Base-by-base conservation (phyloP, 2,329 filamentous ascomycete genomes). In the Cytospora paraplurivora region DNA sequence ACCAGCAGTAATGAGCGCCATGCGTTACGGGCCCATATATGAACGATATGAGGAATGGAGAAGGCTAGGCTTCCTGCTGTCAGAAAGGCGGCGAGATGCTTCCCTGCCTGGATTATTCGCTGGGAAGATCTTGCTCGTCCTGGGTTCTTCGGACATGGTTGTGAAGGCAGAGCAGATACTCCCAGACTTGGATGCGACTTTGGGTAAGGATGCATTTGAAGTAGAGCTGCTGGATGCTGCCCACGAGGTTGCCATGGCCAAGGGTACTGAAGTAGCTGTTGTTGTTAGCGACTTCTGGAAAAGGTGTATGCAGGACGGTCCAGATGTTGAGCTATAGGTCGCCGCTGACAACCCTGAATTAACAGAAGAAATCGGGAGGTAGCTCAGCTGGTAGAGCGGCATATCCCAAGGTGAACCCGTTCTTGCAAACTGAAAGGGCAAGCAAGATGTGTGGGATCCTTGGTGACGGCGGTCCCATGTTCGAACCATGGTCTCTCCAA, bases 21-120 rank as follows among this genome's bases (percentile, higher is more conserved):
- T 94, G 68, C 82, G 87, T 21, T 76, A 89, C 70, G 88, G 87
- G 1, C 91, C 91, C 0, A 86, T 93, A 27, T 85, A 88, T 66
- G 81, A 82, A 13, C 83, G 89, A 67, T 81, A 86, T 62, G 78
- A 80, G 44, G 79, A 85, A 50, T 94, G 90, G 90, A 72, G 72
- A 32, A 75, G 78, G 1, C 78, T 93, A 37, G 81, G 83, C 0
- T 71, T 75, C 15, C 73, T 81, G 41, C 76, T 90, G 19, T 74
- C 75, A 12, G 72, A 72, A 53, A 76, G 81, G 59, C 69, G 33
- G 15, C 56, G 67, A 19, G 68, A 68, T 21, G 68, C 69, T 62
- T 73, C 74, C 63, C 64, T 69, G 3, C 69, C 70, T 2, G 80
- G 79, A 7, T 68, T 82, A 21, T 62, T 67, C 34, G 72, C 71